Percentiles rank a stretch among this genome's conserved stretches.
Evolutionary conservation across 352 stramenopile genomes (phyloP).

Genomic region (Aphanomyces invadans): DNA sequence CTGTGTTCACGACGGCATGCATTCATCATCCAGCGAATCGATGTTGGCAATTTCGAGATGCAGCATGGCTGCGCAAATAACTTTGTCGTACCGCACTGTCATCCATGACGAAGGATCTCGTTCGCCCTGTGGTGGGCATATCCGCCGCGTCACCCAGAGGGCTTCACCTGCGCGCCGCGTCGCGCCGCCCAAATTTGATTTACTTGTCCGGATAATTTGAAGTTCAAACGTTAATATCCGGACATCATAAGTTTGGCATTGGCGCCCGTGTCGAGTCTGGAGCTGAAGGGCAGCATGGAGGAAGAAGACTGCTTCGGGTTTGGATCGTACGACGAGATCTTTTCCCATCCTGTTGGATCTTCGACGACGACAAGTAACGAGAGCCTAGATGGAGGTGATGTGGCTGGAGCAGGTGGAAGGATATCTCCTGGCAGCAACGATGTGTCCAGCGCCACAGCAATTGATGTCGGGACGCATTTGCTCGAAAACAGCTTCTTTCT

Average conservation of each 20-base stretch:
- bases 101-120: too few relatives aligned
- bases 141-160: too few relatives aligned
- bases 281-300: slow-evolving; percentile 4
- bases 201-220: background rate
- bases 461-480: slow-evolving; percentile 10
- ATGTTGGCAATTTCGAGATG: too few relatives aligned
- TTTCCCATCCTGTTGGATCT: background rate
- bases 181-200: too few relatives aligned
- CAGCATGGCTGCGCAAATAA: too few relatives aligned
- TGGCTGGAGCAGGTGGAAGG: background rate
- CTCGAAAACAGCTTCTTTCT: slow-evolving; percentile 15
- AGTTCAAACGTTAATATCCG: slow-evolving; percentile 4
- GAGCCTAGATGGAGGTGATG: background rate
- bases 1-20: background rate
- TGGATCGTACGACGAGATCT: slow-evolving; percentile 23
- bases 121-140: too few relatives aligned
- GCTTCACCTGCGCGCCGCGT: too few relatives aligned
- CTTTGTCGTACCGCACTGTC: too few relatives aligned
- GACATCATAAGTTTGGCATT: background rate
- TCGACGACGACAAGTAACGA: background rate
- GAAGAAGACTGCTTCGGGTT: slow-evolving; percentile 25
- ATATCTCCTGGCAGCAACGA: background rate
- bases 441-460: background rate
- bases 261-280: background rate
- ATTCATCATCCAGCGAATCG: too few relatives aligned